phyloP scores from a whole-genome alignment of 2,329 filamentous ascomycete genomes.

The Neonectria hederae region DNA sequence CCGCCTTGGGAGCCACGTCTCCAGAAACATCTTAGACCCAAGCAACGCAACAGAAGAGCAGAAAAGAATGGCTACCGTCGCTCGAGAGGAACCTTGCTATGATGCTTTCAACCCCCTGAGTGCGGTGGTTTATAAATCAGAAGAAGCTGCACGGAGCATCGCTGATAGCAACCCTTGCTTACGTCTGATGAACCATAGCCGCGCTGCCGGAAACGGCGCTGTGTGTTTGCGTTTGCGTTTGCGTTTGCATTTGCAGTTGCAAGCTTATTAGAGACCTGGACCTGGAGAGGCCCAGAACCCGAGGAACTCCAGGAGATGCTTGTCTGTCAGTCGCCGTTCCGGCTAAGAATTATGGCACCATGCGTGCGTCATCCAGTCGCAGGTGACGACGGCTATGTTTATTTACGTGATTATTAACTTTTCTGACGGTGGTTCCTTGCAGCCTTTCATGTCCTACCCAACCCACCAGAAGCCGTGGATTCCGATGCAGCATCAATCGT shows the following conservation, averaged over 20 bases:
- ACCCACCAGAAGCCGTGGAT: neutral
- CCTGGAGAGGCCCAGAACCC: neutral
- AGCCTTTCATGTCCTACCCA: neutral
- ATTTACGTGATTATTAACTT: conserved; percentile 4
- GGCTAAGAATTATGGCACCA: conserved; percentile 16
- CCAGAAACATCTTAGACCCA: neutral
- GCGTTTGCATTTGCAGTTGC: too few relatives aligned
- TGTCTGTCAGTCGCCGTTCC: conserved; percentile 5
- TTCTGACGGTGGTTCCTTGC: neutral
- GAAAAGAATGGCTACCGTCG: neutral
- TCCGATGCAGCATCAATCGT: neutral
- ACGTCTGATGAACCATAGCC: conserved; percentile 22
- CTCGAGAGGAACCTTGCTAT: conserved; percentile 18
- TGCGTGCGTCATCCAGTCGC: conserved; percentile 11
- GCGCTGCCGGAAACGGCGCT: conserved; percentile 18
- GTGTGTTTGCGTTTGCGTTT: neutral
- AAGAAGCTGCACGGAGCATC: conserved; percentile 20
- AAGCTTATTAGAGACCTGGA: conserved; percentile 8
- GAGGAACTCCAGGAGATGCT: conserved; percentile 10
- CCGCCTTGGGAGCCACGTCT: neutral
- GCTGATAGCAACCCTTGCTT: conserved; percentile 19
- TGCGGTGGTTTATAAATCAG: conserved; percentile 13
- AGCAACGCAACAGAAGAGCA: neutral
- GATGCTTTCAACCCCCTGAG: neutral
- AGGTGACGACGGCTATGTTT: conserved; percentile 3